Conservation (phyloP, 192 early-diverging fungal genomes). For the Funneliformis mosseae region DNA sequence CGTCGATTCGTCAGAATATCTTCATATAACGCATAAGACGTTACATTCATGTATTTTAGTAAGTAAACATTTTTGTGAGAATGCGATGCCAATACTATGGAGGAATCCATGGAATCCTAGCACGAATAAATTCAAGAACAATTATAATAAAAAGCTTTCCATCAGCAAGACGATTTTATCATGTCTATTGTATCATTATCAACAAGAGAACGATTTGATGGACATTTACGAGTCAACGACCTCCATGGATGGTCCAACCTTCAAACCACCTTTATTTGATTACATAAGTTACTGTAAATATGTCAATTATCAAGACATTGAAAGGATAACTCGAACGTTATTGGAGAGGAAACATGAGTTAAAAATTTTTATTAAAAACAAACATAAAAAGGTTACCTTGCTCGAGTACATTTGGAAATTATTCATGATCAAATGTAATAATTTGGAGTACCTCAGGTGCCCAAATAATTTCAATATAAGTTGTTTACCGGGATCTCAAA, state of each 20-base stretch:
- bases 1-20: background rate
- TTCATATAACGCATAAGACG: background rate
- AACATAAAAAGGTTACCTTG: background rate
- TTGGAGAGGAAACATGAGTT: background rate
- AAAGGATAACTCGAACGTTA: background rate
- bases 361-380: background rate
- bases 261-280: background rate
- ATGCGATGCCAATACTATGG: background rate
- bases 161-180: background rate
- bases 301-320: background rate
- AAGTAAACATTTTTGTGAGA: background rate
- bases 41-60: slow-evolving; percentile 8
- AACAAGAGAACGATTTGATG: background rate
- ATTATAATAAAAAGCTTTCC: background rate
- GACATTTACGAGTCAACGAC: background rate
- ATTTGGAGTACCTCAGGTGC: background rate
- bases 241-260: background rate
- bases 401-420: background rate
- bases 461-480: background rate
- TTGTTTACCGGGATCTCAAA: background rate
- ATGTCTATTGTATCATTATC: background rate
- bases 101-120: background rate
- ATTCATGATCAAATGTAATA: background rate
- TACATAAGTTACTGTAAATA: background rate
- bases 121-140: background rate